phyloP scores from a whole-genome alignment of 2,329 filamentous ascomycete species.

The Fulvia fulva region DNA sequence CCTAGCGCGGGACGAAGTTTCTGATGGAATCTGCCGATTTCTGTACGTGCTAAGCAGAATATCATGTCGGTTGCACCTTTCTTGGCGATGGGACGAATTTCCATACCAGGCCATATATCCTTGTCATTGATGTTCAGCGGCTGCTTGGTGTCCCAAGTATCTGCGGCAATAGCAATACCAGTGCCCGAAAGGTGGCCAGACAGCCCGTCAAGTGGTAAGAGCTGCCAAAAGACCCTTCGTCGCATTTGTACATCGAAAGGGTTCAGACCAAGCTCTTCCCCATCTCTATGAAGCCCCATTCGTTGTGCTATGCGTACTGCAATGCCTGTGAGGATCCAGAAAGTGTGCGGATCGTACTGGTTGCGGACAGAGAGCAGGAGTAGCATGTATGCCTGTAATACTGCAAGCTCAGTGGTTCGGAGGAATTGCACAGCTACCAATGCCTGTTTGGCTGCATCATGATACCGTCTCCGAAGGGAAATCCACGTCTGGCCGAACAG shows the following conservation, averaged over 20 bases:
- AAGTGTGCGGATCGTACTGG: conserved; percentile 48
- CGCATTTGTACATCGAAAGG: conserved; percentile 58
- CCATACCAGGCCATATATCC: conserved; percentile 41
- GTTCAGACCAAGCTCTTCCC: conserved; percentile 46
- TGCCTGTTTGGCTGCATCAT: conserved; percentile 57
- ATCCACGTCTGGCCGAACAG: conserved; percentile 49
- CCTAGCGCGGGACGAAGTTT: conserved; percentile 20
- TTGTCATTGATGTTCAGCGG: conserved; percentile 36
- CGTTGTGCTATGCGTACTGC: conserved; percentile 58
- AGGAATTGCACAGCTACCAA: conserved; percentile 65
- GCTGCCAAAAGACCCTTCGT: conserved; percentile 59
- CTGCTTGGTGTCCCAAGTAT: conserved; percentile 32
- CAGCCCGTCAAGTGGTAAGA: conserved; percentile 55
- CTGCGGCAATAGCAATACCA: conserved; percentile 26
- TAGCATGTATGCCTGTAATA: conserved; percentile 64
- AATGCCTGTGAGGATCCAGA: conserved; percentile 62
- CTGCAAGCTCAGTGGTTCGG: conserved; percentile 59
- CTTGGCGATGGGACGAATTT: conserved; percentile 44
- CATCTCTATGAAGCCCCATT: conserved; percentile 60
- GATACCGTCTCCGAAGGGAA: conserved; percentile 27
- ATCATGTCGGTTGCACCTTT: conserved; percentile 53
- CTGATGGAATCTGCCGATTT: conserved; percentile 41
- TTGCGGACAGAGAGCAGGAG: conserved; percentile 49
- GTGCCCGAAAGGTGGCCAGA: conserved; percentile 31
- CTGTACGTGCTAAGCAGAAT: conserved; percentile 42